These are phyloP conservation scores for Chimonanthus salicifolius DNA, from an alignment of 164 flowering plant genomes.

Conservation along the genomic window DNA sequence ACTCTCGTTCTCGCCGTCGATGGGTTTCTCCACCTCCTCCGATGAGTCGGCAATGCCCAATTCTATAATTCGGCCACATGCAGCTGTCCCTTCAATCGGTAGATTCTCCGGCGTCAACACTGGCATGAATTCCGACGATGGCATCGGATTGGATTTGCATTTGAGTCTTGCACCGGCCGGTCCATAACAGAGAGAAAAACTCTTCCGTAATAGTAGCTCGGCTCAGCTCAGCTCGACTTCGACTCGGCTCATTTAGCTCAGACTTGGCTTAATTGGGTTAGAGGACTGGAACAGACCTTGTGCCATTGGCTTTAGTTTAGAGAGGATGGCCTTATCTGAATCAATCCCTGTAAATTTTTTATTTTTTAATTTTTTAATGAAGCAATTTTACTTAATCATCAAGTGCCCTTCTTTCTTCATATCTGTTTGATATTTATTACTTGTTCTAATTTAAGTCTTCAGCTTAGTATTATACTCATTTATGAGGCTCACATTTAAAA, in stretches of 20 bases:
- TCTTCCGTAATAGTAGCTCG: background rate
- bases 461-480: too few relatives aligned
- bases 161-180: constrained; percentile 80
- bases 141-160: constrained; percentile 77
- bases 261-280: background rate
- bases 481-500: too few relatives aligned
- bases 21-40: background rate
- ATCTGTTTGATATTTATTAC: background rate
- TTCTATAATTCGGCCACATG: constrained; percentile 9
- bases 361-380: constrained; percentile 4
- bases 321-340: background rate
- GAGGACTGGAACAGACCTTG: background rate
- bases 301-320: background rate
- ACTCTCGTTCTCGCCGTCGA: constrained; percentile 2
- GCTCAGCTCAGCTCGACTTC: background rate
- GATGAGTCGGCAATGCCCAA: background rate
- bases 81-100: constrained; percentile 39
- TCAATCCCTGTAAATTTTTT: constrained; percentile 2
- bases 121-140: constrained; percentile 52
- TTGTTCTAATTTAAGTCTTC: too few relatives aligned
- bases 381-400: background rate
- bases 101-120: constrained; percentile 36
- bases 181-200: constrained; percentile 25
- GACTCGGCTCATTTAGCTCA: background rate
- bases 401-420: background rate